Base-by-base conservation (phyloP, 345 rosid genomes). In the Acer saccharum region DNA sequence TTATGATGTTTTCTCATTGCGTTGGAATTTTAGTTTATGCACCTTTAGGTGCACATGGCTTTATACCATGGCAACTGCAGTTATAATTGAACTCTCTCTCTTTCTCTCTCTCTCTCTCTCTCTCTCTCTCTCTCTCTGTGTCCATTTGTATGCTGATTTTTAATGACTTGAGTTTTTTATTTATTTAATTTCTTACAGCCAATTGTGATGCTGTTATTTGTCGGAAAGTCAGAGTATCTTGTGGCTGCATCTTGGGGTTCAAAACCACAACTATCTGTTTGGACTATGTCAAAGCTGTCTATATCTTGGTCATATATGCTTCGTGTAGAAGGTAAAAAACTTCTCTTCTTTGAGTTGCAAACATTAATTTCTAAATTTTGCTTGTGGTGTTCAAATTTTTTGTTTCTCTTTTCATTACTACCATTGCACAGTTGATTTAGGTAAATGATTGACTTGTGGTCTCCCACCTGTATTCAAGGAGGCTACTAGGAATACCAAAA, bases 251-350 rank as follows among this genome's bases (percentile, higher is more conserved):
- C 97, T 11, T 29, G 85, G 78, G 89, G 87, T 79, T 83, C 87
- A 1, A 87, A 85, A 67, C 89, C 97, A 1, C 94, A 92, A 73
- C 76, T 94, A 14, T 88, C 94, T 72, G 86, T 92, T 72, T 96
- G 99, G 98, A 89, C 85, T 71, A 78, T 92, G 90, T 86, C 94
- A 60, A 89, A 86, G 80, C 84, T 89, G 50, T 88, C 93, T 69
- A 10, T 82, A 52, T 88, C 86, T 13, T 94, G 99, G 98, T 96
- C 99, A 35, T 92, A 88, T 85, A 84, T 78, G 85, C 88, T 96
- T 78, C 90, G 84, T 27, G 77, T 89, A 65, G 98, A 94, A 96
- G 98, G 99, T 94, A 76, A 70, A 23, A 25, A 48, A 10, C 18
- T 3, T 50, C 78, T 17, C 48, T 21, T 65, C 50, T 63, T 79